Evolutionary conservation across 345 rosid genomes (phyloP), one percentile per base, ranked within the genome.

Genomic region (Camelina hispida): DNA sequence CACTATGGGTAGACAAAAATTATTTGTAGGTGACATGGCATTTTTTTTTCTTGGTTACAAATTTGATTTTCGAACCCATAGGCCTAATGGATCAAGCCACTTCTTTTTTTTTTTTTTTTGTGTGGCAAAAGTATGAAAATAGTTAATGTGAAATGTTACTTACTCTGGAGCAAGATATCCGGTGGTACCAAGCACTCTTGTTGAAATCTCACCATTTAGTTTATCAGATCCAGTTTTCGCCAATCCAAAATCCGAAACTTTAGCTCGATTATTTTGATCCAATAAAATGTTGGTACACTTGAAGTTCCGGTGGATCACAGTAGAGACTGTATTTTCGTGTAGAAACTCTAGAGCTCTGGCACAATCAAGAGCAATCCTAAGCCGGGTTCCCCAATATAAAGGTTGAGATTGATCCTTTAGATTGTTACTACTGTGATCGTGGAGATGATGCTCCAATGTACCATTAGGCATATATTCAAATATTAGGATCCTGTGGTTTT

Each of bases 141-240:
- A 56, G 7, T 20, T 9, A 25, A 25, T 25, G 28, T 74, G 58
- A 73, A 44, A 28, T 22, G 14, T 32, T 25, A 87, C 97, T 93
- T 78, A 93, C 98, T 93, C 98, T 25, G 98, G 98, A 8, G 97
- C 98, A 22, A 91, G 77, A 75, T 89, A 93, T 59, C 93, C 94
- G 0, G 84, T 86, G 79, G 96, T 91, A 70, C 96, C 91, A 1
- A 83, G 61, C 11, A 91, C 86, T 5, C 87, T 83, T 2, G 93
- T 91, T n/a, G 85, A 86, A 66, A 86, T 75, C 85, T 89, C 94
- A 69, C 93, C 96, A 1, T 88, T 88, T 83, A 85, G 81, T 84
- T 80, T 88, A 74, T 91, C 87, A 0, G 96, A 88, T 9, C 78
- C 87, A 79, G 78, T 86, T 87, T 88, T 91, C 34, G 98, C 94